Base-by-base conservation (phyloP, 2,329 filamentous ascomycete genomes). In the Fusarium incarnatum region DNA sequence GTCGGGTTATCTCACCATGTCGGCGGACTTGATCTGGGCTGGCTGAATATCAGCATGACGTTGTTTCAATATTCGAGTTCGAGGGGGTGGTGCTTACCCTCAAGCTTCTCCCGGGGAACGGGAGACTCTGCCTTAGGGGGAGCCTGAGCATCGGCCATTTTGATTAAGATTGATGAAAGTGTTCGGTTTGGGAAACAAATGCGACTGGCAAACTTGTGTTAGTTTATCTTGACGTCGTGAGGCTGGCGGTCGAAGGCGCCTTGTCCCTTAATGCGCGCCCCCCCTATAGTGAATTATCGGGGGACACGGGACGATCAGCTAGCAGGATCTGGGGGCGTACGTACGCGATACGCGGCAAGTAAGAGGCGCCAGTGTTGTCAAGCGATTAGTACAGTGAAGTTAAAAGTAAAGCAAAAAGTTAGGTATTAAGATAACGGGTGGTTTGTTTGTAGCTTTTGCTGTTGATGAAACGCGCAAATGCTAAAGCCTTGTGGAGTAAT, bases 21-120 rank as follows among this genome's bases (percentile, higher is more conserved):
- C 96, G 64, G 94, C 95, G 75, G 94, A 97, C 86, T 99, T 99
- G 83, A 99, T 91, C 84, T 97, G 94, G 70, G 94, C 96, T 99
- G 78, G 72, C 76, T 37, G 50, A 34, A 40, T 61, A 66, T 71
- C 45, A 70, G 63, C 37, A 64, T 42, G 32, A 48, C 65, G 41
- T 25, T 57, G 18, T 40, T 56, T 56, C 20, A 25, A 15, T 37
- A 44, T 41, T 37, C 28, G 25, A 37, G 40, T 41, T 37, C 28
- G 28, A 60, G 44, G 52, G 54, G 49, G 46, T 41, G 46, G 56
- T 53, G 58, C 81, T 79, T 81, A 92, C 92, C 89, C 80, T 95
- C 92, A 56, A 94, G 88, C 88, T 93, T 94, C 79, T 93, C 90
- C 78, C 88, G 86, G 77, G 87, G 84, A 64, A 86, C 85, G 62